Evolutionary conservation across 345 rosid genomes (phyloP).

Genomic region (Citrus sp.): DNA sequence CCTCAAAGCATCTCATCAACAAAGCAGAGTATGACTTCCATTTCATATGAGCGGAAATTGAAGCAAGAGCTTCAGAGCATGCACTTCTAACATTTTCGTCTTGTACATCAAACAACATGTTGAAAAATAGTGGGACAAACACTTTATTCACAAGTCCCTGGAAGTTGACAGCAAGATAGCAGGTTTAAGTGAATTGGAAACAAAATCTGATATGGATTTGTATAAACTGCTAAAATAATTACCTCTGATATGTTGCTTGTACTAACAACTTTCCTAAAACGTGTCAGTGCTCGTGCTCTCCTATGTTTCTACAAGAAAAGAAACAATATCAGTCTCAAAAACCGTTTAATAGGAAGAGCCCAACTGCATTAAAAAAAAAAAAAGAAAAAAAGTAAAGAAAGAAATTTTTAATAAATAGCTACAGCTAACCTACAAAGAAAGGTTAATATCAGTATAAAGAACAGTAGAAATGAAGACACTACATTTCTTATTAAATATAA

Average conservation of each 20-base stretch:
- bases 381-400: not conserved
- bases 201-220: not conserved
- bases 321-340: not conserved
- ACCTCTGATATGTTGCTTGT: slow-evolving; percentile 55
- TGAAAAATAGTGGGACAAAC: slow-evolving; percentile 76
- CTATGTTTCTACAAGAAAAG: slow-evolving; percentile 65
- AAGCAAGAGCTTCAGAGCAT: slow-evolving; percentile 75
- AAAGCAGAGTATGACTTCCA: slow-evolving; percentile 77
- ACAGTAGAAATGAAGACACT: not conserved
- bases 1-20: slow-evolving; percentile 66
- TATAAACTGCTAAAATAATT: not conserved
- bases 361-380: not conserved
- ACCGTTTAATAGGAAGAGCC: not conserved
- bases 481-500: not conserved
- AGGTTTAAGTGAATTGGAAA: slow-evolving; percentile 11
- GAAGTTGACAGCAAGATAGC: slow-evolving; percentile 13
- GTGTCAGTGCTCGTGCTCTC: slow-evolving; percentile 65
- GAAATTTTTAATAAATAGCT: not conserved
- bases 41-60: slow-evolving; percentile 61
- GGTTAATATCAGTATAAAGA: not conserved
- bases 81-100: slow-evolving; percentile 65
- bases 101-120: slow-evolving; percentile 74
- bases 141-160: slow-evolving; percentile 74
- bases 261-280: slow-evolving; percentile 53
- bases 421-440: not conserved